Conservation (phyloP, 164 flowering plant species). For the Platanus orientalis region DNA sequence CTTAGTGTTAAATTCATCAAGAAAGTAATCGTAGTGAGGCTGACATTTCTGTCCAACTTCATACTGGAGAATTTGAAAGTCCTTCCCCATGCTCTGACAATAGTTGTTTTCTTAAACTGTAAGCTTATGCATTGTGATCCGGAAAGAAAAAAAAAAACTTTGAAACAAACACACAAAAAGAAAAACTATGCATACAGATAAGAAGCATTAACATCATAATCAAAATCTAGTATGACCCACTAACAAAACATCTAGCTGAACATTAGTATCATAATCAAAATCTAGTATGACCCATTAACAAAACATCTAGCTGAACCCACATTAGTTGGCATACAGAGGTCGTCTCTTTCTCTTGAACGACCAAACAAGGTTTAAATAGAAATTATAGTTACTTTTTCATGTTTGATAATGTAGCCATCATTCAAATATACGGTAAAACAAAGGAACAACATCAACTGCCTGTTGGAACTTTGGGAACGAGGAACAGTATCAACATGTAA, state of each 20-base stretch:
- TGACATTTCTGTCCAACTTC: conserved; percentile 94
- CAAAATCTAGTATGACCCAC: background rate
- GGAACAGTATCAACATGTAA: background rate
- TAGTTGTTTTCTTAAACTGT: background rate
- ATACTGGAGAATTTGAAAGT: conserved; percentile 88
- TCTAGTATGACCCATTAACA: background rate
- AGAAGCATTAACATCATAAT: background rate
- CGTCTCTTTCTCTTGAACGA: background rate
- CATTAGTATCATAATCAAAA: background rate
- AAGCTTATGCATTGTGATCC: background rate
- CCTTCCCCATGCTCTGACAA: conserved; percentile 93
- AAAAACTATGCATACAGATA: background rate
- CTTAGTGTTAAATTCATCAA: conserved; percentile 69
- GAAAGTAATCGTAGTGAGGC: conserved; percentile 87
- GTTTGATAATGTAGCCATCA: background rate
- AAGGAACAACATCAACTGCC: background rate
- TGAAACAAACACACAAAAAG: background rate
- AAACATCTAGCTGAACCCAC: background rate
- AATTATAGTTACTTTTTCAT: background rate
- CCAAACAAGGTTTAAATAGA: background rate
- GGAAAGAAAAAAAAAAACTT: background rate
- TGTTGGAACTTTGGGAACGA: background rate
- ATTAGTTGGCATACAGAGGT: background rate
- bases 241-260: background rate
- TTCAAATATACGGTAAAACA: background rate